Percentiles rank a stretch among this genome's conserved stretches.
These are phyloP conservation scores for Sanghuangporus baumii DNA, from an alignment of 1,284 basidiomycete species.

Conservation along the genomic window DNA sequence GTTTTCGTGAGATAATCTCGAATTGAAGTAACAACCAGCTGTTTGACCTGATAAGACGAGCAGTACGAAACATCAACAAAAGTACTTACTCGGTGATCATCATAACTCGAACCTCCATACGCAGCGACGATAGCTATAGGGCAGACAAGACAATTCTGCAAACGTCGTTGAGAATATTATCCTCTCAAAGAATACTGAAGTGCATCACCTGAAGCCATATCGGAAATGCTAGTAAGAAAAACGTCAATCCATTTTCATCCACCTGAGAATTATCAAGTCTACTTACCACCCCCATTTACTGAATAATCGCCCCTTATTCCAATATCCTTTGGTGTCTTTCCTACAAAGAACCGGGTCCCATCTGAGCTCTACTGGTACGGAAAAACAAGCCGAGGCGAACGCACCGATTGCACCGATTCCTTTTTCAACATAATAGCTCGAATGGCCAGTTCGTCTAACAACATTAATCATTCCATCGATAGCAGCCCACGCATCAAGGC, in stretches of 20 bases:
- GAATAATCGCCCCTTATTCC: constrained; percentile 57
- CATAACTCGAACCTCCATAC: constrained; percentile 75
- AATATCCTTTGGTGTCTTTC: constrained; percentile 66
- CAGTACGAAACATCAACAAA: neutral
- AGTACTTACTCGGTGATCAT: constrained; percentile 65
- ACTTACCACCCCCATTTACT: constrained; percentile 70
- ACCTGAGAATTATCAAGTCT: neutral
- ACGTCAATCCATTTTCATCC: neutral
- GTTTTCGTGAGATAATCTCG: constrained; percentile 63
- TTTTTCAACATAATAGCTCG: constrained; percentile 77
- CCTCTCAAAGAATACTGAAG: constrained; percentile 2
- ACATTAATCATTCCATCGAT: constrained; percentile 75
- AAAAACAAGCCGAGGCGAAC: neutral
- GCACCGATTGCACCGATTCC: constrained; percentile 66
- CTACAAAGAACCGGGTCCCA: neutral
- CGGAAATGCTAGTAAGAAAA: constrained; percentile 55
- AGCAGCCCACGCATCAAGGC: constrained; percentile 71
- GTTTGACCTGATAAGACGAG: constrained; percentile 1
- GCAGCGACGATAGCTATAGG: constrained; percentile 75
- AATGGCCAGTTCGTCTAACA: constrained; percentile 75
- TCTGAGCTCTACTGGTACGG: neutral
- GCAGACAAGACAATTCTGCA: constrained; percentile 72
- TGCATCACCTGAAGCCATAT: constrained; percentile 69
- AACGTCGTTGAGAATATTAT: constrained; percentile 15
- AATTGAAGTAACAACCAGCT: constrained; percentile 63